Percentiles rank a stretch among this genome's conserved stretches.
These are phyloP conservation scores for Pseudopyrenochaeta lycopersici DNA, from an alignment of 2,329 filamentous ascomycete species.

Conservation along the genomic window DNA sequence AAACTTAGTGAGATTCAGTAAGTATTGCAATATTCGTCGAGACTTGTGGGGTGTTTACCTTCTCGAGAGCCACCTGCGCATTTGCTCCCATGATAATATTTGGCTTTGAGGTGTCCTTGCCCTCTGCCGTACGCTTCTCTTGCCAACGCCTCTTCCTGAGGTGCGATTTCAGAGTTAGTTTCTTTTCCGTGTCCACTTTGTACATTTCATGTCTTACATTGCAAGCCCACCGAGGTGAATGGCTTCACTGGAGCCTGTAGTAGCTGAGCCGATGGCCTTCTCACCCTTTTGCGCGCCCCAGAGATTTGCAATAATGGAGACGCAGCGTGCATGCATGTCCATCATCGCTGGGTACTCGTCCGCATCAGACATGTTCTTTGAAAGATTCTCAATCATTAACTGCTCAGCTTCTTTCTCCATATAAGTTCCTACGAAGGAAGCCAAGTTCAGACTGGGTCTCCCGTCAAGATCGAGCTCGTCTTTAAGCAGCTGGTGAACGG, in stretches of 20 bases:
- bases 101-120: constrained; percentile 70
- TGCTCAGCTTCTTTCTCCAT: constrained; percentile 73
- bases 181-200: background rate
- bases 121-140: constrained; percentile 65
- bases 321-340: constrained; percentile 71
- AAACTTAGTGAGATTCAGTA: constrained; percentile 51
- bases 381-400: constrained; percentile 73
- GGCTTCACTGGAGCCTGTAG: constrained; percentile 75
- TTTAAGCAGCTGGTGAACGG: constrained; percentile 69
- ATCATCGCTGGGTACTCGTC: constrained; percentile 57
- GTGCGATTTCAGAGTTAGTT: background rate
- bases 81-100: constrained; percentile 81
- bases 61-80: constrained; percentile 76
- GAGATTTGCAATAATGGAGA: constrained; percentile 73
- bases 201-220: constrained; percentile 63
- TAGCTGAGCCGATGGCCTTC: constrained; percentile 73
- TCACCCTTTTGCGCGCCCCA: constrained; percentile 70
- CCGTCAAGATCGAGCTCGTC: constrained; percentile 53
- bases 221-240: constrained; percentile 75
- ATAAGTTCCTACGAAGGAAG: constrained; percentile 75
- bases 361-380: constrained; percentile 77
- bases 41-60: constrained; percentile 44
- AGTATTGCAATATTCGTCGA: background rate
- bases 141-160: constrained; percentile 67
- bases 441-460: constrained; percentile 72